A percentile compares a stretch with the other conserved stretches of the same genome.
Conservation (phyloP, 257 asterid species). For the Forsythia viridissima region DNA sequence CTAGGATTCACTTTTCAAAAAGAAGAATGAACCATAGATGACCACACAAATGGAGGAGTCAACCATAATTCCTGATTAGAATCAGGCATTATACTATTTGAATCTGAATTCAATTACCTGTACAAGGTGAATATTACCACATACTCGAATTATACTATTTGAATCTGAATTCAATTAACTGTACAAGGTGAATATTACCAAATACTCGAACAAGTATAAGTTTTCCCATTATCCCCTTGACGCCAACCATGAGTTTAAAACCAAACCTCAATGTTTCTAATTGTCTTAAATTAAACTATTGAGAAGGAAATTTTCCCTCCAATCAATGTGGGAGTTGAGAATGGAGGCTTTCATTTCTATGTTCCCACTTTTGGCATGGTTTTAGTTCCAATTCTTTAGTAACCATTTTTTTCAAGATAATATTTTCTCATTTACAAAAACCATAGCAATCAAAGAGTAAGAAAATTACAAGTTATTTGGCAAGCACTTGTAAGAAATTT, state of each 20-base stretch:
- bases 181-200: no score
- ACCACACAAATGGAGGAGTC: neutral
- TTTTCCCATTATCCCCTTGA: no score
- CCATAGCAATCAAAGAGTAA: neutral
- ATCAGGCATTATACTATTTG: neutral
- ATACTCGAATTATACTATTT: no score
- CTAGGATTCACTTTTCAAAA: no score
- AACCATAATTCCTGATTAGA: neutral
- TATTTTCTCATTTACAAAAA: no score
- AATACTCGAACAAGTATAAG: no score
- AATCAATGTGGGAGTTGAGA: neutral
- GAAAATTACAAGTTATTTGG: neutral
- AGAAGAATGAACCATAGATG: neutral
- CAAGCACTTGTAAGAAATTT: neutral
- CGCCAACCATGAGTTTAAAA: neutral
- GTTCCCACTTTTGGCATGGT: no score
- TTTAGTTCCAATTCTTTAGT: no score
- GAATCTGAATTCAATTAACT: no score
- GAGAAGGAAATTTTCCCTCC: neutral
- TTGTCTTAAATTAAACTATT: neutral
- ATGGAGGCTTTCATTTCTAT: no score
- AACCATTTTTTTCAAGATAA: no score
- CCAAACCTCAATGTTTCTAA: neutral
- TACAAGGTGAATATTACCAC: neutral
- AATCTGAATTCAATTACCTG: neutral